These are phyloP conservation scores for Pezicula rhizophila DNA, from an alignment of 2,329 filamentous ascomycete species.

Conservation along the genomic window DNA sequence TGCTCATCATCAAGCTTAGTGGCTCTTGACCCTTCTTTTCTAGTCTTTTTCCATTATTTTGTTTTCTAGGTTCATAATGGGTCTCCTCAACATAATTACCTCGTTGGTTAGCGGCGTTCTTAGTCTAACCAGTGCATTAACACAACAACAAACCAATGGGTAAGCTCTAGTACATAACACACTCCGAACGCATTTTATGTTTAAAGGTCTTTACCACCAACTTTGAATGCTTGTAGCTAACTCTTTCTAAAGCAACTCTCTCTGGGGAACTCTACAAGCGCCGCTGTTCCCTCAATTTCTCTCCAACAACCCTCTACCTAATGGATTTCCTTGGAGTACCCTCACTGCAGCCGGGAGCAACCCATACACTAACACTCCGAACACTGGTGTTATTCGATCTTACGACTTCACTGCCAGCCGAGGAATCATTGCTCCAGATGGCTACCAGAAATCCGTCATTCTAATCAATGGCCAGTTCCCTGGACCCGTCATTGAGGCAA, in stretches of 20 bases:
- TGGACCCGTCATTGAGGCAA: constrained; percentile 30
- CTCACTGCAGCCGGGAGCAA: constrained; percentile 32
- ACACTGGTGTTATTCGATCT: constrained; percentile 32
- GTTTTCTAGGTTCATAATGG: constrained; percentile 7
- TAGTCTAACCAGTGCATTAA: constrained; percentile 11
- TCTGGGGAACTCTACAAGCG: constrained; percentile 29
- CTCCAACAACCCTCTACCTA: constrained; percentile 41
- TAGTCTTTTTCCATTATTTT: neutral
- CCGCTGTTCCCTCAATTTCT: constrained; percentile 35
- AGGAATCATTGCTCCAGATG: constrained; percentile 31
- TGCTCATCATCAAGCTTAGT: constrained; percentile 8
- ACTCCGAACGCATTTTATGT: too few relatives aligned
- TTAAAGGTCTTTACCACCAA: too few relatives aligned
- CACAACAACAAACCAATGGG: constrained; percentile 21
- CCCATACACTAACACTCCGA: constrained; percentile 30
- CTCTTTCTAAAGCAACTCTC: neutral
- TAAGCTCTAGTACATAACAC: constrained; percentile 4
- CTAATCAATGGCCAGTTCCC: constrained; percentile 31
- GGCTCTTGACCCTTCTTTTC: neutral
- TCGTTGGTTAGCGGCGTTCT: constrained; percentile 5
- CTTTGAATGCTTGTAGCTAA: too few relatives aligned
- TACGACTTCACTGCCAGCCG: constrained; percentile 28
- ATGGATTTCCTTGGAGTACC: constrained; percentile 47
- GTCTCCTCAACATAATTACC: constrained; percentile 8
- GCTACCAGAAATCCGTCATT: constrained; percentile 46